These are phyloP conservation scores for Beauveria medogensis DNA, from an alignment of 2,329 filamentous ascomycete species.

Conservation along the genomic window DNA sequence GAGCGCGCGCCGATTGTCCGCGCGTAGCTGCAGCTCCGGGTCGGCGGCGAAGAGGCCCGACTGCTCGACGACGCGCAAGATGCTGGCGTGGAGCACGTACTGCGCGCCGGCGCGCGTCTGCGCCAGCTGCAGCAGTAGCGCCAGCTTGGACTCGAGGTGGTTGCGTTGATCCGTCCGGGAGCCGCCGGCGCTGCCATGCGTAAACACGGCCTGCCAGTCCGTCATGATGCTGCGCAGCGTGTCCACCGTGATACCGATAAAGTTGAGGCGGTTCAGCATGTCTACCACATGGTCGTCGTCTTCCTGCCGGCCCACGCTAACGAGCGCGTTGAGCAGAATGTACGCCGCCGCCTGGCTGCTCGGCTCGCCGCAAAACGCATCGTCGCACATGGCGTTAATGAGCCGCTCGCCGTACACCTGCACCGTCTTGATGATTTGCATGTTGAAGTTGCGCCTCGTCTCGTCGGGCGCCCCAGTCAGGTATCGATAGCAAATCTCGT, in stretches of 20 bases:
- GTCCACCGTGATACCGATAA: slow-evolving; percentile 83
- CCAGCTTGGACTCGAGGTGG: slow-evolving; percentile 63
- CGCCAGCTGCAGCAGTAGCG: slow-evolving; percentile 74
- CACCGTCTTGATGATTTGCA: slow-evolving; percentile 65
- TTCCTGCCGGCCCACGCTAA: slow-evolving; percentile 64
- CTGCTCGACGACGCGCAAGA: slow-evolving; percentile 72
- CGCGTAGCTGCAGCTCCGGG: slow-evolving; percentile 72
- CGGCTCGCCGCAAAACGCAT: slow-evolving; percentile 78
- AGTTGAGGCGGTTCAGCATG: slow-evolving; percentile 76
- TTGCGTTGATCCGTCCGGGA: slow-evolving; percentile 32
- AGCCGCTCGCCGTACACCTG: slow-evolving; percentile 63
- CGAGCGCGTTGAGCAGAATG: slow-evolving; percentile 71
- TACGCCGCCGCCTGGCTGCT: slow-evolving; percentile 78
- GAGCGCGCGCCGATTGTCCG: slow-evolving; percentile 55
- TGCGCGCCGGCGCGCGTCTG: slow-evolving; percentile 79
- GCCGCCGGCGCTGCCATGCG: slow-evolving; percentile 20
- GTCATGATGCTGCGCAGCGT: slow-evolving; percentile 69
- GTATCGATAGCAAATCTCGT: slow-evolving; percentile 85
- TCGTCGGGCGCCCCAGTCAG: slow-evolving; percentile 59
- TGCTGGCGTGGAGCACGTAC: slow-evolving; percentile 78
- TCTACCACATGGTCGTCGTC: slow-evolving; percentile 69
- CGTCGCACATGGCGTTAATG: slow-evolving; percentile 82
- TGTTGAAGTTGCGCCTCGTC: slow-evolving; percentile 37
- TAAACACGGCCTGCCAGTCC: slow-evolving; percentile 56
- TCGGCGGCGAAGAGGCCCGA: slow-evolving; percentile 85